Base-by-base conservation (phyloP, 768 basidiomycete genomes). In the Termitomyces sp. region DNA sequence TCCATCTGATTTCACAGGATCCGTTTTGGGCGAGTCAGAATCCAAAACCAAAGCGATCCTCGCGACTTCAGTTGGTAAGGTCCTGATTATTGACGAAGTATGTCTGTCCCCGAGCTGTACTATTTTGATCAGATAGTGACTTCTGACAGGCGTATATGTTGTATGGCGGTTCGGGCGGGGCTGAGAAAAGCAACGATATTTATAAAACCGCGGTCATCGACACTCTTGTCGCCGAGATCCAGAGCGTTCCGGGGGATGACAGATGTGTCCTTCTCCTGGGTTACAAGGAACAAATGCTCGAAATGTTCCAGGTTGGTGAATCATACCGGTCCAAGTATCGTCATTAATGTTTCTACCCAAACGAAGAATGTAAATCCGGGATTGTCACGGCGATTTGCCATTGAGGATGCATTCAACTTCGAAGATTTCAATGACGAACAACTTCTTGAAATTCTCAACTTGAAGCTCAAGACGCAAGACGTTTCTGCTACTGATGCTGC, bases 201-300 rank as follows among this genome's bases (percentile, higher is more conserved):
- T 88, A 69, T 67, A 87, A 86, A 58, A 84, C 82, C 1, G 76
- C 85, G 0, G 87, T 89, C 39, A 85, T 88, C 27, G 87, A 89
- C 61, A 87, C 86, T 0, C 79, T 89, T 27, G 86, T 89, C 0
- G 87, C 87, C 0, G 87, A 89, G 64, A 79, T 89, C 3, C 86
- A 89, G 60, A 85, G 78, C 42, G 76, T 76, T 0, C 83, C 83
- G 0, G 85, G 86, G 4, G 87, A 89, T 62, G 86, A 88, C 63
- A 76, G 85, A 29, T 86, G 84, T 50, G 82, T 89, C 0, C 68
- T 89, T 11, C 65, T 88, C 41, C 63, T 86, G 1, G 87, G 86
- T 0, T 89, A 88, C 66, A 80, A 82, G 54, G 73, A 79, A 5
- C 73, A 86, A 60, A 88, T 88, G 78, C 64, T 68, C n/a, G 82